Base-by-base conservation (phyloP, 805 yeast species). In the Wickerhamomyces chaumierensis region DNA sequence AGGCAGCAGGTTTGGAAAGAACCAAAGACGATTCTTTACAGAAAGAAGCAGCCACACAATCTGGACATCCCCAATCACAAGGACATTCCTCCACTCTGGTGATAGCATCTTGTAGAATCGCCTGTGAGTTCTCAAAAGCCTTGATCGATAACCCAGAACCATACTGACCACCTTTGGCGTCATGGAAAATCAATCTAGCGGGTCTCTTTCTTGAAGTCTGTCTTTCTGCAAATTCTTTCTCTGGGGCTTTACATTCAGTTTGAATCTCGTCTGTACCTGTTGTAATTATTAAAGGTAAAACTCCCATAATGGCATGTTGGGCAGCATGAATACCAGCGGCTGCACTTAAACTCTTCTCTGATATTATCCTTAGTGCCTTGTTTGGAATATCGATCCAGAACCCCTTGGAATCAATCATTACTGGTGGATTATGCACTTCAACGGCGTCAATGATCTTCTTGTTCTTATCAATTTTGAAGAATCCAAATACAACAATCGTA, bases 281-380 rank as follows among this genome's bases (percentile, higher is more conserved):
- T 12, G 77, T 75, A 4, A 87, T 75, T 42, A 74, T 78, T 20
- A 79, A 57, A 0, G 96, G 94, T 20, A 88, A 55, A 42, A 84
- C 68, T 35, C 83, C 78, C 71, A 92, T 78, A 2, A 92, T 62
- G 0, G 86, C 86, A 63, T 92, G 99, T 47, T 87, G 90, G 0
- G 95, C 94, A 2, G 94, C 96, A 61, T 92, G 99, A n/a, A 92
- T 84, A 0, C 92, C 94, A 5, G 84, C 98, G 0, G 97, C 90
- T 2, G 79, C 62, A 41, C 73, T 81, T 34, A 92, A 60, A 2
- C 64, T 49, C 46, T 86, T 85, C 3, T 54, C 57, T 3, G 65
- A 60, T 25, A 90, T 65, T 3, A 76, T 43, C 1, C 75, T 76
- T 13, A 88, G 52, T 0, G 85, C 83, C n/a, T 51, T 50, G 3